Conservation (phyloP, 2,329 filamentous ascomycete species). For the Arthrobotrys musiformis region DNA sequence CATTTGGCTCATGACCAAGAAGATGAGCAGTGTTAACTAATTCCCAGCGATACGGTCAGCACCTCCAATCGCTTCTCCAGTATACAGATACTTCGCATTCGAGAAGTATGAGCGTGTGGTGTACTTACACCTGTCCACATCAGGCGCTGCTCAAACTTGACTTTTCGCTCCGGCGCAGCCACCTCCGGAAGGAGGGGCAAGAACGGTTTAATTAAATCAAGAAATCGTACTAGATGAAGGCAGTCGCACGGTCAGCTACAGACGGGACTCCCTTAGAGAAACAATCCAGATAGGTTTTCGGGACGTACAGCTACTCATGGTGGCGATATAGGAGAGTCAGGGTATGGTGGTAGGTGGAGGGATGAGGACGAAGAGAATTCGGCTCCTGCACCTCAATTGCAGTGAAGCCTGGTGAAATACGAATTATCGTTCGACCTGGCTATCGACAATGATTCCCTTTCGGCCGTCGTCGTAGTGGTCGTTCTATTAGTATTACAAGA, state of each 20-base stretch:
- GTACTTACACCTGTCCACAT: slow-evolving; percentile 82
- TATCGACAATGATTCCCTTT: slow-evolving; percentile 32
- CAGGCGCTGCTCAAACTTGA: slow-evolving; percentile 98
- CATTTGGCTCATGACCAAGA: slow-evolving; percentile 99
- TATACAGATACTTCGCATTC: background rate
- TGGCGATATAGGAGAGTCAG: slow-evolving; percentile 58
- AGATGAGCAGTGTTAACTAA: slow-evolving; percentile 91
- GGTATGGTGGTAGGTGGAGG: slow-evolving; percentile 45
- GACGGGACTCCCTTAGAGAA: background rate
- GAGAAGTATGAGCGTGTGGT: slow-evolving; percentile 51
- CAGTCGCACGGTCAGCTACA: slow-evolving; percentile 45
- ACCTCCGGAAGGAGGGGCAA: slow-evolving; percentile 99
- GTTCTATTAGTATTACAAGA: slow-evolving; percentile 2
- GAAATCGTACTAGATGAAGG: slow-evolving; percentile 82
- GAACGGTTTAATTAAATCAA: slow-evolving; percentile 99
- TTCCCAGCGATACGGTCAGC: slow-evolving; percentile 54
- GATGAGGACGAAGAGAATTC: slow-evolving; percentile 59
- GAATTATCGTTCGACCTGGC: slow-evolving; percentile 23
- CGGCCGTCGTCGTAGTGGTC: background rate
- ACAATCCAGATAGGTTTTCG: slow-evolving; percentile 45
- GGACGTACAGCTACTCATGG: slow-evolving; percentile 60
- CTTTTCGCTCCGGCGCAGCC: slow-evolving; percentile 96
- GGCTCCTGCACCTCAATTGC: slow-evolving; percentile 58
- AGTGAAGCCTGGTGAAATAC: slow-evolving; percentile 32
- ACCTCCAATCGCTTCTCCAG: slow-evolving; percentile 17